Evolutionary conservation across 495 filamentous ascomycete species (phyloP), one percentile per base, ranked within the genome.

Genomic region (Entonaema liquescens): DNA sequence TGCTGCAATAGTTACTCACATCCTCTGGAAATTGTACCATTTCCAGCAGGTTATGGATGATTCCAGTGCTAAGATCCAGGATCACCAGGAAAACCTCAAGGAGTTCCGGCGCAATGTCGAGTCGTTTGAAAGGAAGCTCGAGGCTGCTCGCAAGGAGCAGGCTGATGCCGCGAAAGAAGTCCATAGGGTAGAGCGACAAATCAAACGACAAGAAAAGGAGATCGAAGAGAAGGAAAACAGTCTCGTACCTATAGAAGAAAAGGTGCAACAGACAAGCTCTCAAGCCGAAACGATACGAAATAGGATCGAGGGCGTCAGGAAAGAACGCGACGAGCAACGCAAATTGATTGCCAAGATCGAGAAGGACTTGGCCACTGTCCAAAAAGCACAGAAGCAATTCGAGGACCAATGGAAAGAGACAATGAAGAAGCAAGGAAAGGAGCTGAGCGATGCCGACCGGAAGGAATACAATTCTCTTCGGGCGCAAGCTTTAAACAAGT

Each of bases 1-100:
- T 78, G 88, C 93, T 59, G 96, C 95, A 11, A 91, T 97, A 62
- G 93, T 98, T 54, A 95, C 92, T 0, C 96, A 98, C 62, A 93
- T 97, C 38, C 82, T 98, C 12, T 98, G 95, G 95, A 98, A 98
- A 79, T 83, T 99, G 1, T 98, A 92, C 80, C 93, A 97, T 78
- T 97, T 97, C 78, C 95, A 99, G 78, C 89, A 89, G 28, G 84
- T 93, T 29, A 97, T 99, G 79, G 93, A 98, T 71, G 90, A 92
- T 50, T 97, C 95, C 35, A 93, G 90, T 71, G 91, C 89, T 26
- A 90, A 96, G 72, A 99, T 98, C 59, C 91, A 95, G 75, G 92
- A 91, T 71, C 93, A 98, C 76, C 96, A 99, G 68, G 93, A 97
- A 74, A 94, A 99, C 68, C 87, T 98, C 2, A 98, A 97, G 78